Evolutionary conservation across 2,329 filamentous ascomycete genomes (phyloP).

Genomic region (Colletotrichum sp.): DNA sequence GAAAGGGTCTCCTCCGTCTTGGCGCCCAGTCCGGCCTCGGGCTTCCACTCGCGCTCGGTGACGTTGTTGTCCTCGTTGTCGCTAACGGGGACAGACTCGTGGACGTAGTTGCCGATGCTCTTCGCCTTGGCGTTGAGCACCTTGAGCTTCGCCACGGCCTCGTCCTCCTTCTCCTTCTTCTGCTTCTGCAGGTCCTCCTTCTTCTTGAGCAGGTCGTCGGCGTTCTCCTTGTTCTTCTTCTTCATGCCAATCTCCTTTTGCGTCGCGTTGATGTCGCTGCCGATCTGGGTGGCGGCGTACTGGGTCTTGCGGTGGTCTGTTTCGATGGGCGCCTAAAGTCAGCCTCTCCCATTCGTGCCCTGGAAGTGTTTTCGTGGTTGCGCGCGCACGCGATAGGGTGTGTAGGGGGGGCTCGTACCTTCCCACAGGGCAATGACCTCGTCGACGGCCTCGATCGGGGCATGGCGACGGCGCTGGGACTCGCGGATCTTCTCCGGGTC

Average conservation of each 20-base stretch:
- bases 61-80: constrained; percentile 87
- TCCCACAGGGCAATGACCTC: constrained; percentile 82
- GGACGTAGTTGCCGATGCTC: constrained; percentile 89
- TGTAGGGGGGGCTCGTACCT: not conserved
- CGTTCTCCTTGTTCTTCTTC: constrained; percentile 95
- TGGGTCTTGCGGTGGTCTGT: constrained; percentile 53
- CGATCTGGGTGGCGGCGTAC: constrained; percentile 80
- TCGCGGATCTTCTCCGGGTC: constrained; percentile 92
- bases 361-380: not conserved
- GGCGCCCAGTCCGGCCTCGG: constrained; percentile 78
- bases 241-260: constrained; percentile 91
- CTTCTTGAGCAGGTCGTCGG: constrained; percentile 77
- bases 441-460: constrained; percentile 84
- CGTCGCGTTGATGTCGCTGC: constrained; percentile 83
- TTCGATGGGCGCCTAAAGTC: not conserved
- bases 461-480: constrained; percentile 83
- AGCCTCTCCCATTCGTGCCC: not conserved
- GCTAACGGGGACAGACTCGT: constrained; percentile 83
- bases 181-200: constrained; percentile 80
- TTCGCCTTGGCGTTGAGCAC: constrained; percentile 77
- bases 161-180: constrained; percentile 79
- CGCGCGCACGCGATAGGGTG: constrained; percentile 49
- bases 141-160: constrained; percentile 69
- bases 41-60: constrained; percentile 78
- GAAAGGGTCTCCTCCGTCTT: constrained; percentile 70